These are phyloP conservation scores for Filobasidium floriforme DNA, from an alignment of 768 basidiomycete species.

Conservation along the genomic window DNA sequence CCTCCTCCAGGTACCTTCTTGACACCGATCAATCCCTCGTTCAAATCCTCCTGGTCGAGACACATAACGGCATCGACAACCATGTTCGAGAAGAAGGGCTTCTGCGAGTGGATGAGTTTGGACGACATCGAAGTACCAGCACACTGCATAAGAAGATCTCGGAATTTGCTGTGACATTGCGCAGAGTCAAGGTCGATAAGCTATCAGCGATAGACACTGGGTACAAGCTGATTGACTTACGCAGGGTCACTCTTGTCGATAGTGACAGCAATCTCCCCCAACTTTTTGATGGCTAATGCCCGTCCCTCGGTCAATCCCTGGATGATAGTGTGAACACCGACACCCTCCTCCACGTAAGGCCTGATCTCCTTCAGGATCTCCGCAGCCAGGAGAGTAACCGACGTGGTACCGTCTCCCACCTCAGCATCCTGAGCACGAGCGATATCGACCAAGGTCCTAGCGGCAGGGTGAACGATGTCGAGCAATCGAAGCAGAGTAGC, in stretches of 20 bases:
- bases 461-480: constrained; percentile 96
- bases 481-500: constrained; percentile 95
- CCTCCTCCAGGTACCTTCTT: constrained; percentile 97
- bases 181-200: not conserved
- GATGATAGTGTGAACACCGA: constrained; percentile 95
- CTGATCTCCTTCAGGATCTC: constrained; percentile 89
- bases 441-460: constrained; percentile 94
- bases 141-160: constrained; percentile 86
- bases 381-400: constrained; percentile 86
- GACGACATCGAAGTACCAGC: constrained; percentile 99
- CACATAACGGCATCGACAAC: constrained; percentile 93
- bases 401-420: constrained; percentile 97
- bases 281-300: constrained; percentile 71
- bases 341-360: constrained; percentile 87
- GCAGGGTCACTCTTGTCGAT: constrained; percentile 83
- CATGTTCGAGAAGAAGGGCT: constrained; percentile 98
- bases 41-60: constrained; percentile 84
- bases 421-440: constrained; percentile 98
- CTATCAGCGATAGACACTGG: not conserved
- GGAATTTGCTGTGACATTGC: constrained; percentile 64
- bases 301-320: constrained; percentile 86
- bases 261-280: constrained; percentile 79
- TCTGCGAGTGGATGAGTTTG: constrained; percentile 96
- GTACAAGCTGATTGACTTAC: constrained; percentile 51
- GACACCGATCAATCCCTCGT: constrained; percentile 91